A percentile compares a stretch with the other conserved stretches of the same genome.
These are phyloP conservation scores for Aspergillus sclerotioniger DNA, from an alignment of 495 filamentous ascomycete species.

Conservation along the genomic window DNA sequence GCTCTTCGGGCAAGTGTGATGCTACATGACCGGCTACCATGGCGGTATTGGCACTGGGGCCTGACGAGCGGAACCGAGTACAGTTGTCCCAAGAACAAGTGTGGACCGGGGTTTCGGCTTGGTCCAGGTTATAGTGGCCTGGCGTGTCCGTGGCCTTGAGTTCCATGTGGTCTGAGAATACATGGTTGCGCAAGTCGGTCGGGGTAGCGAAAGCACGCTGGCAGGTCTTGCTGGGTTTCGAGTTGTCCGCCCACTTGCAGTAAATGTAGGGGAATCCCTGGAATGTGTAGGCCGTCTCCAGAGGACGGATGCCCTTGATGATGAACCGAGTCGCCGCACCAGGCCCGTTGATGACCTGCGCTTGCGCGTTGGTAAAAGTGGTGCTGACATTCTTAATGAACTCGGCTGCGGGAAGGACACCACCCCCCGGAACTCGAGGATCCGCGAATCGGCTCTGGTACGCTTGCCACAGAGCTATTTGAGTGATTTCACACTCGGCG, in stretches of 20 bases:
- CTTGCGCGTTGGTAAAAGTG: conserved; percentile 71
- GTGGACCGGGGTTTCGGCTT: conserved; percentile 38
- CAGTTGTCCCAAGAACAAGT: conserved; percentile 42
- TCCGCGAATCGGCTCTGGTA: conserved; percentile 81
- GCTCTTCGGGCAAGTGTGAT: conserved; percentile 52
- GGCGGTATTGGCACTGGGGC: conserved; percentile 41
- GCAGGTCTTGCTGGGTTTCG: conserved; percentile 49
- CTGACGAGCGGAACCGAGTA: conserved; percentile 37
- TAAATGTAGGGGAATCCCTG: conserved; percentile 57
- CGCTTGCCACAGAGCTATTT: conserved; percentile 94
- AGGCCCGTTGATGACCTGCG: conserved; percentile 69
- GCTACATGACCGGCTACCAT: conserved; percentile 48
- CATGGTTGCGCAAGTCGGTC: conserved; percentile 69
- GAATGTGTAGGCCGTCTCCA: conserved; percentile 70
- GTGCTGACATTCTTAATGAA: conserved; percentile 94
- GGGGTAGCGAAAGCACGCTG: conserved; percentile 59
- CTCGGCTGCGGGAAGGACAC: conserved; percentile 80
- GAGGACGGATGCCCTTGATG: conserved; percentile 83
- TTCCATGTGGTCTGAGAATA: conserved; percentile 65
- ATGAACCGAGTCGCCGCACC: conserved; percentile 73
- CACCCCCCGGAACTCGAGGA: conserved; percentile 45
- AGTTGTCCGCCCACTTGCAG: conserved; percentile 54
- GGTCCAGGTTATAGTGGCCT: conserved; percentile 48
- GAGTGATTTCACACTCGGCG: conserved; percentile 78
- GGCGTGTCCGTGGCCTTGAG: conserved; percentile 50